phyloP scores from a whole-genome alignment of 352 stramenopile genomes.

The Phytopythium aichiense region DNA sequence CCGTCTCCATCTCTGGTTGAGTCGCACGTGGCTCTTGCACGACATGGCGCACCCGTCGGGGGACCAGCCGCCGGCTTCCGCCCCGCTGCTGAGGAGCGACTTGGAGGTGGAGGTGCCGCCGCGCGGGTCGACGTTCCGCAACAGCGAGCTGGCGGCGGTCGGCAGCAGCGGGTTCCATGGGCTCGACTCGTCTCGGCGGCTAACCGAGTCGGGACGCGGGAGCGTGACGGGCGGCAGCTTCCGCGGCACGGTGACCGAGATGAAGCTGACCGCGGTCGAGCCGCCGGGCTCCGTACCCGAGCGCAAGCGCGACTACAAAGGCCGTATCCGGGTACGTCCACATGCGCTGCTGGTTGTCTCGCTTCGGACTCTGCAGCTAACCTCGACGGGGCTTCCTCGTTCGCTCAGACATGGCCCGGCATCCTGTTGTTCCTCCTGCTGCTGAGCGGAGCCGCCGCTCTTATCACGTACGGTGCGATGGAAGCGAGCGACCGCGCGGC shows the following conservation, averaged over 20 bases:
- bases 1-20: neutral
- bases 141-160: slow-evolving; percentile 31
- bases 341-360: neutral
- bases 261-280: slow-evolving; percentile 54
- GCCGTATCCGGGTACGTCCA: slow-evolving; percentile 42
- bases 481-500: slow-evolving; percentile 23
- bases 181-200: slow-evolving; percentile 16
- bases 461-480: slow-evolving; percentile 49
- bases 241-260: slow-evolving; percentile 46
- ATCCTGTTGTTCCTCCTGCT: slow-evolving; percentile 47
- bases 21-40: neutral
- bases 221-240: slow-evolving; percentile 12
- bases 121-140: slow-evolving; percentile 30
- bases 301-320: slow-evolving; percentile 62
- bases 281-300: slow-evolving; percentile 34
- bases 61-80: slow-evolving; percentile 5
- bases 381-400: neutral
- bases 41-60: neutral
- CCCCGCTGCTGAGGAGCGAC: slow-evolving; percentile 7
- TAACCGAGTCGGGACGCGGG: slow-evolving; percentile 29
- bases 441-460: slow-evolving; percentile 25
- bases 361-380: neutral
- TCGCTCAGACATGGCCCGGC: slow-evolving; percentile 47
- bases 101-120: slow-evolving; percentile 2
- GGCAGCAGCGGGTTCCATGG: slow-evolving; percentile 5